These are phyloP conservation scores for Conringia planisiliqua DNA, from an alignment of 345 rosid genomes.

Conservation along the genomic window DNA sequence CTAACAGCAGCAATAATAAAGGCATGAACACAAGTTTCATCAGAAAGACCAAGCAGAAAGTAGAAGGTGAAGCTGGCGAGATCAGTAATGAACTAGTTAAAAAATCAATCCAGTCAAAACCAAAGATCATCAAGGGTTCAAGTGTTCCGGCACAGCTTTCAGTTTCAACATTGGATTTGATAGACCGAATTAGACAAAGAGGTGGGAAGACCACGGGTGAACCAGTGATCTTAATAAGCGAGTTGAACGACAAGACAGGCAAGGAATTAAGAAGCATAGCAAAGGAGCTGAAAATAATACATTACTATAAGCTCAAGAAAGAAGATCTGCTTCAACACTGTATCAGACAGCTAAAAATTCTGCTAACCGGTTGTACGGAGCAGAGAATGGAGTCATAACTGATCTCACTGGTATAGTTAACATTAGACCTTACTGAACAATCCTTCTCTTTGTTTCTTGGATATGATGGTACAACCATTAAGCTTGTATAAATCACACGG, in stretches of 20 bases:
- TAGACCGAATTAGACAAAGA: conserved; percentile 10
- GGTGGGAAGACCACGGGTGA: conserved; percentile 22
- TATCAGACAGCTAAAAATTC: conserved; percentile 21
- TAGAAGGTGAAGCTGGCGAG: conserved; percentile 30
- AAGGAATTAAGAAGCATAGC: conserved; percentile 53
- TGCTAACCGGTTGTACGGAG: conserved; percentile 30
- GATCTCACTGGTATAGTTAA: conserved; percentile 33
- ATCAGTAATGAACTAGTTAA: background rate
- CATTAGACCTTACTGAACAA: conserved; percentile 19
- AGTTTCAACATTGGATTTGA: conserved; percentile 22
- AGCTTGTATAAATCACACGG: conserved; percentile 6
- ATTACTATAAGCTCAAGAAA: conserved; percentile 47
- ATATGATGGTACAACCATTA: conserved; percentile 3
- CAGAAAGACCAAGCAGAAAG: conserved; percentile 33
- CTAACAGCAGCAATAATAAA: conserved; percentile 11
- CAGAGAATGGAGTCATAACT: conserved; percentile 16
- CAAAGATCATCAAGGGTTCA: conserved; percentile 24
- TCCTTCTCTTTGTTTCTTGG: conserved; percentile 19
- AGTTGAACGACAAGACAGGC: conserved; percentile 44
- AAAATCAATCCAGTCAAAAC: conserved; percentile 1
- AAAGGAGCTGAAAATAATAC: conserved; percentile 40
- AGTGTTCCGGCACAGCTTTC: conserved; percentile 18
- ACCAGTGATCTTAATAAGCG: conserved; percentile 20
- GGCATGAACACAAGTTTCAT: conserved; percentile 22
- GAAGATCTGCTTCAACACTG: conserved; percentile 44